Evolutionary conservation across 306 rosid genomes (phyloP), one percentile per base, ranked within the genome.

Genomic region (Cercis canadensis): DNA sequence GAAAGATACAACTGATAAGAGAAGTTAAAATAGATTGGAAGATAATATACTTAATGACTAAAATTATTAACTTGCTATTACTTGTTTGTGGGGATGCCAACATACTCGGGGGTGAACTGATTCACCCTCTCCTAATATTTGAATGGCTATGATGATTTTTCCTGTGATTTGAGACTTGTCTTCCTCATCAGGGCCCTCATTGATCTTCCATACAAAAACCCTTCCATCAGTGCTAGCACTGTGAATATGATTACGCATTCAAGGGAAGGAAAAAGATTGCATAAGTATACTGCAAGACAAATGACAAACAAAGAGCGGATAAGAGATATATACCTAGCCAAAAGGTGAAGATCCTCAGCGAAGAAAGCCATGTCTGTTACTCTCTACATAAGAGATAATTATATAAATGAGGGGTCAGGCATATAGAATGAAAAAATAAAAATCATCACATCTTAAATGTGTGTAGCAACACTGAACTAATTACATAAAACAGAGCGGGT

Each of bases 41-140:
- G 71, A 78, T 75, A 45, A 69, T 8, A 37, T 51, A 62, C 51
- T 63, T 44, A 41, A 57, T 18, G 55, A 47, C 56, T 63, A 33
- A 52, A 65, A 44, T 43, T 51, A 51, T 24, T 54, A 70, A 65
- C 51, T 65, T 12, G 21, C 7, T 8, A 29, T 83, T 85, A 88
- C 94, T 84, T 86, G 94, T 78, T 88, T 88, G 83, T 86, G 94
- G 66, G 90, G 90, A 77, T 88, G 94, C 94, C 94, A 88, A 80
- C 94, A 88, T 33, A 88, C 78, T 70, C 90, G 82, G 21, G 94
- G 94, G 71, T 86, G 89, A 63, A 88, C 81, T 21, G 84, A 65
- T 65, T 85, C 84, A 58, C 82, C 78, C 65, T 51, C 81, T 62
- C 83, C 94, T 66, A 65, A 68, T 61, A 88, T 88, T 61, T 88